Evolutionary conservation across 345 rosid genomes (phyloP).

Genomic region (Salix dunnii): DNA sequence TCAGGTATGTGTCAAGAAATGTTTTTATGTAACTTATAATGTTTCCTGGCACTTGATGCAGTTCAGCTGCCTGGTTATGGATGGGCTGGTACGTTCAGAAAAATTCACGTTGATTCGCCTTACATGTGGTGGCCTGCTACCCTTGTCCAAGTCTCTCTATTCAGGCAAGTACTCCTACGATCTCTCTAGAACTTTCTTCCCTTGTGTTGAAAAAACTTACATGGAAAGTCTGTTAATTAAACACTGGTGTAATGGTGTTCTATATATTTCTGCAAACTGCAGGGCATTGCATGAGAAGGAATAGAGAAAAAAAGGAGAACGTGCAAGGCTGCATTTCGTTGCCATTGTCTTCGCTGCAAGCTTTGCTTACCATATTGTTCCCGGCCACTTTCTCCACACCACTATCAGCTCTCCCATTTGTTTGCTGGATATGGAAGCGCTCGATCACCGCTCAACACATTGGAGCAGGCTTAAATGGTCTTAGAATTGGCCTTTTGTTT

Average conservation of each 20-base stretch:
- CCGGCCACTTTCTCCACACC: conserved; percentile 64
- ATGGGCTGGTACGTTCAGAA: conserved; percentile 73
- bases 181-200: neutral
- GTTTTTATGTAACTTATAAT: neutral
- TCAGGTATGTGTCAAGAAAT: conserved; percentile 44
- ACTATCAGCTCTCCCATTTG: conserved; percentile 55
- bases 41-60: neutral
- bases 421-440: conserved; percentile 72
- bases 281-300: conserved; percentile 71
- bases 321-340: conserved; percentile 64
- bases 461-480: conserved; percentile 57
- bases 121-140: conserved; percentile 91
- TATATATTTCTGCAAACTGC: conserved; percentile 1
- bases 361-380: conserved; percentile 69
- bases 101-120: conserved; percentile 64
- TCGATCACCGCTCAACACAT: conserved; percentile 56
- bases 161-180: conserved; percentile 38
- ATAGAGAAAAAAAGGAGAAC: conserved; percentile 43
- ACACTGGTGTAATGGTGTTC: neutral
- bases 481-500: conserved; percentile 46
- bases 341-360: conserved; percentile 47
- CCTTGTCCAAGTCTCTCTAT: conserved; percentile 75
- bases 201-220: neutral
- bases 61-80: conserved; percentile 71
- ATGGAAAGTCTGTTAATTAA: neutral